These are phyloP conservation scores for Peniophora sp. DNA, from an alignment of 1,284 basidiomycete genomes.

Conservation along the genomic window DNA sequence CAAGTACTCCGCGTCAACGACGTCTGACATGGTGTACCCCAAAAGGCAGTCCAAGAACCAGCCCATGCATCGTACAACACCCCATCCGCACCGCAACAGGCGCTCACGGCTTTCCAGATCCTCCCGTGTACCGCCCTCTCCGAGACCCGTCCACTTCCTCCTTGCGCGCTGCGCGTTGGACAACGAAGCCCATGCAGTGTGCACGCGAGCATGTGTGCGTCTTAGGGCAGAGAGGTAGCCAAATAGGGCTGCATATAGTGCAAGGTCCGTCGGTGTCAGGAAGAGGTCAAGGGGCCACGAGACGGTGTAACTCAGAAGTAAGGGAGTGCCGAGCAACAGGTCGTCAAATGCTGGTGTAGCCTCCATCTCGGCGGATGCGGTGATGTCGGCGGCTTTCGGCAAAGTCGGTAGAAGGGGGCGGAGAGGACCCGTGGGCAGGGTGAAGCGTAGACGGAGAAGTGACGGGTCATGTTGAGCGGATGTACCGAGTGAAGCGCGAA, in stretches of 20 bases:
- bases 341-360: constrained; percentile 52
- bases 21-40: constrained; percentile 84
- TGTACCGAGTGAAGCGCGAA: constrained; percentile 79
- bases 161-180: constrained; percentile 77
- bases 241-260: constrained; percentile 72
- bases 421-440: constrained; percentile 70
- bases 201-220: constrained; percentile 73
- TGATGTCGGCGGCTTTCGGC: constrained; percentile 18
- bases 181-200: constrained; percentile 76
- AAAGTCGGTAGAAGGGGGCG: constrained; percentile 71
- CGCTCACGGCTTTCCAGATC: constrained; percentile 56
- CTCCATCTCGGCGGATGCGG: constrained; percentile 19
- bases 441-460: constrained; percentile 63
- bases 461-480: constrained; percentile 74
- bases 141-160: constrained; percentile 77
- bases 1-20: constrained; percentile 78
- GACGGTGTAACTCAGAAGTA: constrained; percentile 61
- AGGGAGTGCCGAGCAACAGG: constrained; percentile 71
- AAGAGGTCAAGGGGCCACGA: constrained; percentile 88
- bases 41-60: constrained; percentile 85
- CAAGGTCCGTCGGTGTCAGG: constrained; percentile 67
- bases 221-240: constrained; percentile 78
- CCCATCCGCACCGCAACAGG: constrained; percentile 77
- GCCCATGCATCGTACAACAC: constrained; percentile 76
- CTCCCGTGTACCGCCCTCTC: constrained; percentile 75